Evolutionary conservation across 768 basidiomycete genomes (phyloP), one percentile per base, ranked within the genome.

Genomic region (Neoboletus subvelutipes): DNA sequence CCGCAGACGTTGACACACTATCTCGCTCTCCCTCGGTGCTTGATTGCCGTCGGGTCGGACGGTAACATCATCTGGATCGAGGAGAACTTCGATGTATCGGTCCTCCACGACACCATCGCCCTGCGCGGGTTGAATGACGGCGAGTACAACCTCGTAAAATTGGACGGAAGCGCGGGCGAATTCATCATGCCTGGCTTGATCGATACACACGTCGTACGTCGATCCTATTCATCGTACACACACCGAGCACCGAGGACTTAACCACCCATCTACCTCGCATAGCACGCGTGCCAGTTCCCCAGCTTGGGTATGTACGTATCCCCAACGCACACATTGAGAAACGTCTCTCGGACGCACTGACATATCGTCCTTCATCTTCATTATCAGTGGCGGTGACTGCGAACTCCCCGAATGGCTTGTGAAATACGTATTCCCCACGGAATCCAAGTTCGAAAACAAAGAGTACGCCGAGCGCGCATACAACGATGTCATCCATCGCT

Each of bases 121-220:
- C 65, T 73, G 48, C 80, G 85, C 57, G 87, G 85, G 5, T 70
- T 76, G 39, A 42, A 71, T 10, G 74, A 80, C 24, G 64, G 66
- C 13, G 58, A 57, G 28, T 58, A 49, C 50, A 41, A 28, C 4
- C 68, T 84, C 2, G 64, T 77, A 13, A 54, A 59, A 18, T 71
- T 84, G 49, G 71, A 33, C 31, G n/a, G 24, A 13, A 34, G 66
- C n/a, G 67, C 77, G 2, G 82, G 83, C 3, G 77, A 84, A 63
- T 94, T 93, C 65, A 62, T 95, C 46, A 82, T 92, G 67, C 94
- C 94, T 13, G 94, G 94, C 6, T 85, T 95, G 67, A 78, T 94
- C 52, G 94, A 96, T 76, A 93, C 93, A 8, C 93, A 94, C 73
- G 90, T 90, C 29, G 93, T 93, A 68, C 69, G 87, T 73, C 2